These are phyloP conservation scores for Fagus crenata DNA, from an alignment of 306 rosid species.

Conservation along the genomic window DNA sequence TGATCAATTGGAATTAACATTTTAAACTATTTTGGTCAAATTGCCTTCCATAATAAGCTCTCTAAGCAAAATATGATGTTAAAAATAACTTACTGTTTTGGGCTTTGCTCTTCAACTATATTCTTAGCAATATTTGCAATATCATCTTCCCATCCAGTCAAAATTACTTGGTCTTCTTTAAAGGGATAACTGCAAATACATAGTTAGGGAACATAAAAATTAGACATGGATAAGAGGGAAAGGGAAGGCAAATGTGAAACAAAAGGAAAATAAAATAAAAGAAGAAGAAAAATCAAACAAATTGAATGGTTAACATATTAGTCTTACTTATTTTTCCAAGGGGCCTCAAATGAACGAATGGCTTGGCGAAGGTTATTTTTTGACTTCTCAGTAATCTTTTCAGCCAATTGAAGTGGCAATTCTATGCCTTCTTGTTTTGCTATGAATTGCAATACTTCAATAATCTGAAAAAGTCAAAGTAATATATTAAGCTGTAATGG, in stretches of 20 bases:
- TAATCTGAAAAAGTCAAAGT: constrained; percentile 38
- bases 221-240: too few relatives aligned
- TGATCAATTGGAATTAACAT: too few relatives aligned
- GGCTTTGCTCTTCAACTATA: constrained; percentile 69
- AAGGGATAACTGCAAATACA: constrained; percentile 52
- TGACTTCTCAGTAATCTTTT: constrained; percentile 52
- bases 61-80: not conserved
- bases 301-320: not conserved
- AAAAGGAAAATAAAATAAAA: too few relatives aligned
- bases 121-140: constrained; percentile 63
- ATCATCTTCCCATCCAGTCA: constrained; percentile 87
- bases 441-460: constrained; percentile 57
- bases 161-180: constrained; percentile 48
- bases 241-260: not conserved
- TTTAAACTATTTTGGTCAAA: too few relatives aligned
- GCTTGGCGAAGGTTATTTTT: constrained; percentile 74
- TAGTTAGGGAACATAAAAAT: not conserved
- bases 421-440: constrained; percentile 52
- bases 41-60: too few relatives aligned
- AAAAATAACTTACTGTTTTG: constrained; percentile 61
- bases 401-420: constrained; percentile 40
- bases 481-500: too few relatives aligned
- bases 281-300: not conserved
- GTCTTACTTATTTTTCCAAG: constrained; percentile 52
- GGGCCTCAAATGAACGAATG: constrained; percentile 82